These are phyloP conservation scores for Malassezia globosa DNA, from an alignment of 1,284 basidiomycete genomes.

Conservation along the genomic window DNA sequence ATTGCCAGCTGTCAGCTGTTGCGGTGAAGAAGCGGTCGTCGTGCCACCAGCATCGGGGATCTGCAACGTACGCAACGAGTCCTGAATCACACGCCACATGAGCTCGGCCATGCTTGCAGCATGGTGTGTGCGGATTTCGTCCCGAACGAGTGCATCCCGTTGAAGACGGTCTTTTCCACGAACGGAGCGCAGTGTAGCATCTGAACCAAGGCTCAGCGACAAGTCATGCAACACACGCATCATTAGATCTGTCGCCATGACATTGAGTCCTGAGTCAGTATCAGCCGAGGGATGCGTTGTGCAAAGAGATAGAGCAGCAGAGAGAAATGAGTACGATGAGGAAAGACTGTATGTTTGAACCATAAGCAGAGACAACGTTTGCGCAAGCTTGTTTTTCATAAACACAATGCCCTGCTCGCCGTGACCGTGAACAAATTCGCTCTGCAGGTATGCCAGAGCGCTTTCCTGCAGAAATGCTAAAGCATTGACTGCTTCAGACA, in stretches of 20 bases:
- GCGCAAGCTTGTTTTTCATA: slow-evolving; percentile 91
- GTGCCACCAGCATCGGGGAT: slow-evolving; percentile 44
- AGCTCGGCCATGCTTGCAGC: slow-evolving; percentile 76
- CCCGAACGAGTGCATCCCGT: slow-evolving; percentile 41
- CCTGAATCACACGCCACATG: slow-evolving; percentile 69
- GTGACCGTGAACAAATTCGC: slow-evolving; percentile 33
- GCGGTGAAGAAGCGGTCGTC: slow-evolving; percentile 35
- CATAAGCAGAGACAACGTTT: slow-evolving; percentile 90
- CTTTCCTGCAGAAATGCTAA: slow-evolving; percentile 39
- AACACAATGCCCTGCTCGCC: slow-evolving; percentile 46
- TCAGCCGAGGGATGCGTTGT: slow-evolving; percentile 49
- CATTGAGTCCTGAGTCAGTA: slow-evolving; percentile 81
- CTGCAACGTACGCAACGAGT: slow-evolving; percentile 50
- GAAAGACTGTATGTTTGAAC: slow-evolving; percentile 79
- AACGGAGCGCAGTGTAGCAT: slow-evolving; percentile 39
- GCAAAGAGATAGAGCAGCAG: slow-evolving; percentile 43
- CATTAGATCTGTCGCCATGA: slow-evolving; percentile 62
- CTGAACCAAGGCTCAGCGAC: slow-evolving; percentile 42
- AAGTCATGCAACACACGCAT: slow-evolving; percentile 43
- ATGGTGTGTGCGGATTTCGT: slow-evolving; percentile 50
- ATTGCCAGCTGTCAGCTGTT: slow-evolving; percentile 53
- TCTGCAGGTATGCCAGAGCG: slow-evolving; percentile 34
- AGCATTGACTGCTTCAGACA: slow-evolving; percentile 26
- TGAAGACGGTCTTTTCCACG: slow-evolving; percentile 37
- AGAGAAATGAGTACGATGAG: slow-evolving; percentile 65